Percentiles rank a stretch among this genome's conserved stretches.
phyloP scores from a whole-genome alignment of 176 grass and related monocot genomes.

The Aegilops bicornis region DNA sequence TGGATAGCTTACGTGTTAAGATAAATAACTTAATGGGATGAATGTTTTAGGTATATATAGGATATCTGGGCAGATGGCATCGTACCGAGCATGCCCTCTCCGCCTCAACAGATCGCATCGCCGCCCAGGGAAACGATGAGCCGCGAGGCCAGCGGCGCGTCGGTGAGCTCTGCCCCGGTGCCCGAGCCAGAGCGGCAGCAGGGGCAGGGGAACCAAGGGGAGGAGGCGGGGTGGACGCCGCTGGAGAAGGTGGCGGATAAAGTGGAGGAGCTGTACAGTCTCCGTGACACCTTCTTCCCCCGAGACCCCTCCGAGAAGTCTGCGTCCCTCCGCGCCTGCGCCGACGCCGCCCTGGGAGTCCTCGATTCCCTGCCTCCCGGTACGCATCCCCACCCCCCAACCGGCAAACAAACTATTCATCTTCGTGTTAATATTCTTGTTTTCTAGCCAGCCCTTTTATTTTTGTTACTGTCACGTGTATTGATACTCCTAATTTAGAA shows the following conservation, averaged over 20 bases:
- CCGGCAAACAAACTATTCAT: no score
- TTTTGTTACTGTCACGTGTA: no score
- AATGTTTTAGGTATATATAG: no score
- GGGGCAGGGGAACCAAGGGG: neutral
- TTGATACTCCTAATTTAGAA: no score
- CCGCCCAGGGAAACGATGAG: neutral
- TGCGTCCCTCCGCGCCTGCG: neutral
- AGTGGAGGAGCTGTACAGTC: neutral
- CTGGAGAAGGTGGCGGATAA: neutral
- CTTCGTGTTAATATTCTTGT: no score
- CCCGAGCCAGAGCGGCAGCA: neutral
- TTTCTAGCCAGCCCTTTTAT: no score
- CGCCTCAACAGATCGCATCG: neutral
- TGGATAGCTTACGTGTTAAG: no score
- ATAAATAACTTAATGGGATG: no score
- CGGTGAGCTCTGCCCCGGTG: neutral
- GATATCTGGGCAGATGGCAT: no score
- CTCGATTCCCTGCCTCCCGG: neutral
- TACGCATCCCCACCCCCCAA: neutral
- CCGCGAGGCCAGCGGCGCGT: neutral
- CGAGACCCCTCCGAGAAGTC: neutral
- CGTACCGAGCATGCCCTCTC: neutral
- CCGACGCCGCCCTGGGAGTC: neutral
- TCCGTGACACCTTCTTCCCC: neutral
- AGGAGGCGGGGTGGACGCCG: neutral